Evolutionary conservation across 441 rosid genomes (phyloP).

Genomic region (Biscutella laevigata): DNA sequence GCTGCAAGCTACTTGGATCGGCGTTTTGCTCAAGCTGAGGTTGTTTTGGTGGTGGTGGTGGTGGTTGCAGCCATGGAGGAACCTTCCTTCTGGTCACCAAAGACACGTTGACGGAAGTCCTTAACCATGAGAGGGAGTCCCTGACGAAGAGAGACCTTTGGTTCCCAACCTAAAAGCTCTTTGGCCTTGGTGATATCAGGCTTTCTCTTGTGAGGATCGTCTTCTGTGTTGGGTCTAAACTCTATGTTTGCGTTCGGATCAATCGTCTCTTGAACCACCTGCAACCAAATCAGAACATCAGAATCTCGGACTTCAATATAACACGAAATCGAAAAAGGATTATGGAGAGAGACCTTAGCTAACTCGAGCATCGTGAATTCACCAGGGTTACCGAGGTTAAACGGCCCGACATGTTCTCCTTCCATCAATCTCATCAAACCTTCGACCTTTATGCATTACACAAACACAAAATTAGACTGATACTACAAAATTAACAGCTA

Average conservation of each 20-base stretch:
- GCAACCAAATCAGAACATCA: conserved; percentile 10
- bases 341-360: conserved; percentile 44
- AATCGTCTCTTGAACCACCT: conserved; percentile 76
- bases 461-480: conserved; percentile 1
- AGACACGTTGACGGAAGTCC: conserved; percentile 64
- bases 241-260: conserved; percentile 71
- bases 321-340: background rate
- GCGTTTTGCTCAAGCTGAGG: conserved; percentile 23
- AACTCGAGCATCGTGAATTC: conserved; percentile 98
- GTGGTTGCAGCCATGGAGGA: conserved; percentile 19
- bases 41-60: conserved; percentile 22
- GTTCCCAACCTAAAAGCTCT: conserved; percentile 62
- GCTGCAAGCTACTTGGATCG: conserved; percentile 15
- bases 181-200: conserved; percentile 74
- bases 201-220: conserved; percentile 79
- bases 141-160: conserved; percentile 55
- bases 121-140: conserved; percentile 75
- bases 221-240: conserved; percentile 75
- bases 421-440: conserved; percentile 75
- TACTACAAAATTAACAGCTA: background rate
- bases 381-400: conserved; percentile 98
- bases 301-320: background rate
- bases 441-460: conserved; percentile 42
- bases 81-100: conserved; percentile 46
- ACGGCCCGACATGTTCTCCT: conserved; percentile 79